These are phyloP conservation scores for Penstemon barbatus DNA, from an alignment of 257 asterid genomes.

Conservation along the genomic window DNA sequence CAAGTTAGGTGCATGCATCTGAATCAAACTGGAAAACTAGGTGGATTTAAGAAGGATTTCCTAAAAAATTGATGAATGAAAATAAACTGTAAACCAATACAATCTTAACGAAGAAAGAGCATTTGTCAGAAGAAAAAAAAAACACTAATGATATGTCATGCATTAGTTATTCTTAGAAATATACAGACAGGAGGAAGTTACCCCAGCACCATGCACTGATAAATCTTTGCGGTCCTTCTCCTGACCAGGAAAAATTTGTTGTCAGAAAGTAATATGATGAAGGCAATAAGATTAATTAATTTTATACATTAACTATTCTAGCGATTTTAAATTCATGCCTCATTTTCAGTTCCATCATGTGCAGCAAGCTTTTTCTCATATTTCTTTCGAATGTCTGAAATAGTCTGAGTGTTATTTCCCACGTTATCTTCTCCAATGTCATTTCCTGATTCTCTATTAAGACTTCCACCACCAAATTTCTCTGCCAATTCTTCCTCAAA, in stretches of 20 bases:
- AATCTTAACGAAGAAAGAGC: slow-evolving; percentile 14
- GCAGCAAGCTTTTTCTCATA: slow-evolving; percentile 94
- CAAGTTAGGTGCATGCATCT: slow-evolving; percentile 8
- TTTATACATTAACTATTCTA: slow-evolving; percentile 25
- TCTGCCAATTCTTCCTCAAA: slow-evolving; percentile 98
- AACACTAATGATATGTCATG: background rate
- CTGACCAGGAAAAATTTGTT: slow-evolving; percentile 41
- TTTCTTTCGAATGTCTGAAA: slow-evolving; percentile 88
- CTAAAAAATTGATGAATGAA: background rate
- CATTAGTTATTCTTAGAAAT: slow-evolving; percentile 17
- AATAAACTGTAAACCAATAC: slow-evolving; percentile 16
- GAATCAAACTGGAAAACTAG: slow-evolving; percentile 7
- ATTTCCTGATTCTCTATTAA: slow-evolving; percentile 55
- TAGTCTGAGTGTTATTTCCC: slow-evolving; percentile 58
- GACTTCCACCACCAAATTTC: slow-evolving; percentile 92
- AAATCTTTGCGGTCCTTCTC: slow-evolving; percentile 68
- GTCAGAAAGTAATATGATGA: slow-evolving; percentile 24
- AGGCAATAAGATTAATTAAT: slow-evolving; percentile 23
- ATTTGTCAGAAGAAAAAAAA: slow-evolving; percentile 12
- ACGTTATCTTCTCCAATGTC: slow-evolving; percentile 67
- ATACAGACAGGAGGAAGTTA: slow-evolving; percentile 37
- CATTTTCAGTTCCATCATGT: slow-evolving; percentile 70
- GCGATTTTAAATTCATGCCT: slow-evolving; percentile 47
- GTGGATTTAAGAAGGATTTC: background rate
- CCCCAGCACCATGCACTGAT: slow-evolving; percentile 97